A percentile compares a stretch with the other conserved stretches of the same genome.
These are phyloP conservation scores for Yamagishiella unicocca DNA, from an alignment of 139 green algal genomes.

Conservation along the genomic window DNA sequence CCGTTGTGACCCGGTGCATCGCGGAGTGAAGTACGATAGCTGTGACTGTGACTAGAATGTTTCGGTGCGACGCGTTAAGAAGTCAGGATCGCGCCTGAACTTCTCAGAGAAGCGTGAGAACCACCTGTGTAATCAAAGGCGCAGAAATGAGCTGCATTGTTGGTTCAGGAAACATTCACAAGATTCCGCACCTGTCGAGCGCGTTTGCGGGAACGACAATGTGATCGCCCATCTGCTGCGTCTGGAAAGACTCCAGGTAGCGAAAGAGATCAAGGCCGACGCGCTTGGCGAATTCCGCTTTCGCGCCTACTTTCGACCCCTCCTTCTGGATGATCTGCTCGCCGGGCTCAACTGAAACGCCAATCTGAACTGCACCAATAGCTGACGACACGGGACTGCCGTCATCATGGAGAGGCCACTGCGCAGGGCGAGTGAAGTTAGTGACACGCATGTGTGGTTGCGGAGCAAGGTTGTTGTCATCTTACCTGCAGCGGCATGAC, in stretches of 20 bases:
- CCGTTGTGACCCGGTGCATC: no score
- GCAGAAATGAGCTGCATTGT: not conserved
- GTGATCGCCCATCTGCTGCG: constrained; percentile 54
- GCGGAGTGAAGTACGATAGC: no score
- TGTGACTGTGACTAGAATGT: not conserved
- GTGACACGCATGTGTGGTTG: not conserved
- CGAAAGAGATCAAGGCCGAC: constrained; percentile 72
- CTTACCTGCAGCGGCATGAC: constrained; percentile 73
- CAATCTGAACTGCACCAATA: not conserved
- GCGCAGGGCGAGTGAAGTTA: not conserved
- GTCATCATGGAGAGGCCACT: constrained; percentile 21
- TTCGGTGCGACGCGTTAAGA: constrained; percentile 62
- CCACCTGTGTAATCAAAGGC: constrained; percentile 54
- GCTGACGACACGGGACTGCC: not conserved
- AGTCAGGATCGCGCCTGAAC: constrained; percentile 72
- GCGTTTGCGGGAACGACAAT: constrained; percentile 66
- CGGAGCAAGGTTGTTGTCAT: no score
- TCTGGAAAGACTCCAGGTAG: constrained; percentile 71
- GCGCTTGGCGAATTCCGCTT: constrained; percentile 69
- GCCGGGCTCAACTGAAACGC: constrained; percentile 14
- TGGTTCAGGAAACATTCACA: not conserved
- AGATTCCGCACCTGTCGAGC: constrained; percentile 58
- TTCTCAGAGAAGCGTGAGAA: constrained; percentile 65
- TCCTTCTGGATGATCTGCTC: constrained; percentile 36
- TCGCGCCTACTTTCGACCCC: constrained; percentile 60